phyloP scores from a whole-genome alignment of 148 eudicot genomes.

The Gaultheria prostrata region DNA sequence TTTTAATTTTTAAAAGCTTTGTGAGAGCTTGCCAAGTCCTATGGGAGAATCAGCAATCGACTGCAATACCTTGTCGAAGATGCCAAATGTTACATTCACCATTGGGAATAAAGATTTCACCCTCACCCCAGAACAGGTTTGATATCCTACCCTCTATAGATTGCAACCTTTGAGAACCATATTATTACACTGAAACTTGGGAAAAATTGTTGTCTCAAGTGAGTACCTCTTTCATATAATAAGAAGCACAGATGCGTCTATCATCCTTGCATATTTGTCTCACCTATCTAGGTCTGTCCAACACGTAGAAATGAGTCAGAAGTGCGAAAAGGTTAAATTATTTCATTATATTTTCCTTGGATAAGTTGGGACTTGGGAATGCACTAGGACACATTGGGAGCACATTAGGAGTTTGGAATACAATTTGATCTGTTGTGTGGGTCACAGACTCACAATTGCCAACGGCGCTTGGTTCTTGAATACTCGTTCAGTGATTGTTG shows the following conservation, averaged over 20 bases:
- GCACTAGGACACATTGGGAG: neutral
- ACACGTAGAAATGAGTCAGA: too few species aligned
- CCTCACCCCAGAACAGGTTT: conserved; percentile 85
- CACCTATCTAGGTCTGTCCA: too few species aligned
- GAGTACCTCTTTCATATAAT: too few species aligned
- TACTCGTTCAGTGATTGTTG: neutral
- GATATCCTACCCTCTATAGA: neutral
- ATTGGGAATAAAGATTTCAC: conserved; percentile 59
- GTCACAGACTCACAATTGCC: neutral
- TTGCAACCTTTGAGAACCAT: neutral
- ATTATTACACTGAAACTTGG: neutral
- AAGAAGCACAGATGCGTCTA: too few species aligned
- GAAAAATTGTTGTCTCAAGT: too few species aligned
- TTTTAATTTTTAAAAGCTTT: conserved; percentile 46
- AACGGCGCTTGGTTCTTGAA: neutral
- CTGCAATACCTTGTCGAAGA: conserved; percentile 46
- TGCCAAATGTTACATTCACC: conserved; percentile 75
- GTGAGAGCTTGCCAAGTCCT: conserved; percentile 81
- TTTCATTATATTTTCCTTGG: neutral
- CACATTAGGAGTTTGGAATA: neutral
- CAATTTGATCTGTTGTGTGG: neutral
- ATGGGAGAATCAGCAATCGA: conserved; percentile 65
- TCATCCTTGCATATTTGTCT: too few species aligned
- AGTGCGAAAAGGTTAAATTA: too few species aligned
- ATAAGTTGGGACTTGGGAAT: neutral